Evolutionary conservation across 768 basidiomycete genomes (phyloP).

Genomic region (Plicaturopsis crispa): DNA sequence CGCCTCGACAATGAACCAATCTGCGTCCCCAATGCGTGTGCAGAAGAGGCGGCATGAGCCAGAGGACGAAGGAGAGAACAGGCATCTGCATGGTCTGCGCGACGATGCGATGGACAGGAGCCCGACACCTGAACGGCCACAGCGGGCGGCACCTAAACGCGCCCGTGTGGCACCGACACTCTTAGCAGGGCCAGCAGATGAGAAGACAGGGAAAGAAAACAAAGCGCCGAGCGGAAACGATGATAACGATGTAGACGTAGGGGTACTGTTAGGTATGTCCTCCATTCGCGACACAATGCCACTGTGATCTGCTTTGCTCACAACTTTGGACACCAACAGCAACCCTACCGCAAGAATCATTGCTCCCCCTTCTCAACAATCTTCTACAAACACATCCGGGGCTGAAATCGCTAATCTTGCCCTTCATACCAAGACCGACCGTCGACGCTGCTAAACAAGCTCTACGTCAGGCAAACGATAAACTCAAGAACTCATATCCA

Average conservation of each 20-base stretch:
- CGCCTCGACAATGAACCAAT: constrained; percentile 40
- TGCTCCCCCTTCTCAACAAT: constrained; percentile 65
- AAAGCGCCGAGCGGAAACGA: constrained; percentile 32
- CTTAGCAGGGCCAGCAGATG: constrained; percentile 29
- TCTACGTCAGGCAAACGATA: constrained; percentile 59
- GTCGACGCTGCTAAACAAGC: constrained; percentile 68
- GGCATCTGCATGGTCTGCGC: constrained; percentile 22
- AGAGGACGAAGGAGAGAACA: constrained; percentile 55
- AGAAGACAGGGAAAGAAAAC: constrained; percentile 38
- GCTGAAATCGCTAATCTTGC: constrained; percentile 63
- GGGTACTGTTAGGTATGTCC: constrained; percentile 67
- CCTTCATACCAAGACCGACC: constrained; percentile 80
- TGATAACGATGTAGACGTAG: constrained; percentile 67
- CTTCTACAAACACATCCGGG: constrained; percentile 62
- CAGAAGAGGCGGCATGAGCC: constrained; percentile 62
- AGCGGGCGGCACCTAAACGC: constrained; percentile 63
- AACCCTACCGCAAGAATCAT: constrained; percentile 69
- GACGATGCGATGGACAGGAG: constrained; percentile 82
- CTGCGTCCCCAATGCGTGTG: constrained; percentile 27
- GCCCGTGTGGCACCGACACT: constrained; percentile 35
- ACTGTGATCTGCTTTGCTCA: too few relatives aligned
- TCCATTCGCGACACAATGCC: constrained; percentile 3
- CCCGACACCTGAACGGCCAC: constrained; percentile 75
- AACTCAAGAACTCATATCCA: constrained; percentile 75
- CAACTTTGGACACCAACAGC: constrained; percentile 34